Evolutionary conservation across 768 basidiomycete species (phyloP).

Genomic region (Pisolithus sp.): DNA sequence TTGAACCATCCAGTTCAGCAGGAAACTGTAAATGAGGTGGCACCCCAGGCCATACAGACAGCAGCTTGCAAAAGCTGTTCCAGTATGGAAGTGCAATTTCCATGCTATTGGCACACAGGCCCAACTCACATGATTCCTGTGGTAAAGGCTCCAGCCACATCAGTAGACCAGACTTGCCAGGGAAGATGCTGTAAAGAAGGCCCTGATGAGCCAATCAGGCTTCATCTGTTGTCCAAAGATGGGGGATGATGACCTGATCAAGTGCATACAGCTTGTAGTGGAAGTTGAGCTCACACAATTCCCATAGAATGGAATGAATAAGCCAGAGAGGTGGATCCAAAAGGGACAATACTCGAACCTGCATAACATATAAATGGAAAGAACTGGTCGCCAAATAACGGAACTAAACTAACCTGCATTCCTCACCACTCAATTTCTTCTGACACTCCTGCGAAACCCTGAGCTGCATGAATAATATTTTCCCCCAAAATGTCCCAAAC

Average conservation of each 20-base stretch:
- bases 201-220: not conserved
- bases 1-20: not conserved
- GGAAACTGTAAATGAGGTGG: not conserved
- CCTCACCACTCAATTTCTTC: not conserved
- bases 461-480: not conserved
- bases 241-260: slow-evolving; percentile 4
- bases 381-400: not conserved
- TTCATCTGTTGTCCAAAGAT: slow-evolving; percentile 1
- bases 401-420: not conserved
- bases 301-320: not conserved
- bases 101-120: not conserved
- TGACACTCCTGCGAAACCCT: not conserved
- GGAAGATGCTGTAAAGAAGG: slow-evolving; percentile 4
- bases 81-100: not conserved
- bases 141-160: slow-evolving; percentile 1
- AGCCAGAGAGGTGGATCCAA: not conserved
- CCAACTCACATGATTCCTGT: not conserved
- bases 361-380: not conserved
- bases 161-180: not conserved
- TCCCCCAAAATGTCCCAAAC: not conserved
- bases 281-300: not conserved
- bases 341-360: not conserved
- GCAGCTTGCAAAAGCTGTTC: not conserved
- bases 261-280: slow-evolving; percentile 7
- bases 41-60: not conserved